phyloP scores from a whole-genome alignment of 2,329 filamentous ascomycete genomes.

The Ciborinia camelliae region DNA sequence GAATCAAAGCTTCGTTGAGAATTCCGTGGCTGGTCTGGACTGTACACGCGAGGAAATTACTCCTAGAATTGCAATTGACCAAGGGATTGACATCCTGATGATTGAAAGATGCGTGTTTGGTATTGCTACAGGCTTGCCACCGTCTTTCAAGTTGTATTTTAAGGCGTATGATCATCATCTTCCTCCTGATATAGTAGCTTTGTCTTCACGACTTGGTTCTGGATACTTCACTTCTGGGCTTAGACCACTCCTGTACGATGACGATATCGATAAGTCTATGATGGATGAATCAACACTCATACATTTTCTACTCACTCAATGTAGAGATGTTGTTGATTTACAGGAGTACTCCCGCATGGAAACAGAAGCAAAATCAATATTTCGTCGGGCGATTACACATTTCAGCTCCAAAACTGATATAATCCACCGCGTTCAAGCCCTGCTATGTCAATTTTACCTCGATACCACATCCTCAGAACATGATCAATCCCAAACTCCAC shows the following conservation, averaged over 20 bases:
- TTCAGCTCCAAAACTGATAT: not conserved
- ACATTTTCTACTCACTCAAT: not conserved
- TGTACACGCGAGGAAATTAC: no score
- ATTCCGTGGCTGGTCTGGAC: no score
- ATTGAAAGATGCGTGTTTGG: not conserved
- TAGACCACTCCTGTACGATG: not conserved
- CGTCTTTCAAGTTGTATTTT: no score
- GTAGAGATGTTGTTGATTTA: not conserved
- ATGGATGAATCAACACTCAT: not conserved
- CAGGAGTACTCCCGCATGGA: not conserved
- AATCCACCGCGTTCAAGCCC: not conserved
- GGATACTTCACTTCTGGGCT: not conserved
- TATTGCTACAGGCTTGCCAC: not conserved
- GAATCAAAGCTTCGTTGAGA: no score
- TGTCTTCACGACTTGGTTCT: not conserved
- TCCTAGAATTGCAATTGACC: no score
- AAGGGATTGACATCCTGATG: no score
- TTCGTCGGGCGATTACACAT: not conserved
- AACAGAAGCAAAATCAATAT: not conserved
- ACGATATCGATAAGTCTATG: not conserved
- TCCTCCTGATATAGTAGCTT: not conserved
- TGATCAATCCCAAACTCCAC: not conserved
- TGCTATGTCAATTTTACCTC: not conserved
- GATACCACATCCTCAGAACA: not conserved
- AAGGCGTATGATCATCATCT: no score